phyloP scores from a whole-genome alignment of 805 yeast species.

The Metschnikowia hibisci region DNA sequence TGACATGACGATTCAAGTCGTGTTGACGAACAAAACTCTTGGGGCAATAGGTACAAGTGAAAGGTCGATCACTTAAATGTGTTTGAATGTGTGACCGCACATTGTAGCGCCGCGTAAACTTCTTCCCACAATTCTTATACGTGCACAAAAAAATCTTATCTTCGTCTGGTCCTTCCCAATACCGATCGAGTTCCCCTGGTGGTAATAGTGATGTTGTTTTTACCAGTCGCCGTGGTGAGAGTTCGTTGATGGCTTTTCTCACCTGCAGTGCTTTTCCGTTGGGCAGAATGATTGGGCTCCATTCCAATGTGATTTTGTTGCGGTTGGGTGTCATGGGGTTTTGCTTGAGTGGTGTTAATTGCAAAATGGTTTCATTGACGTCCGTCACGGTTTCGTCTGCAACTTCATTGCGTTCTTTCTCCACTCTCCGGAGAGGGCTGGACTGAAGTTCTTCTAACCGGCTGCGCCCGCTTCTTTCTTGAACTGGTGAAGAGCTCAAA shows the following conservation, averaged over 20 bases:
- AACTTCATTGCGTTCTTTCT: conserved; percentile 13
- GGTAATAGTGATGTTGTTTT: conserved; percentile 70
- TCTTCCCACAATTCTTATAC: conserved; percentile 74
- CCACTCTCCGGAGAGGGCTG: conserved; percentile 27
- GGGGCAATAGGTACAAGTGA: conserved; percentile 70
- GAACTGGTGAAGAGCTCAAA: conserved; percentile 19
- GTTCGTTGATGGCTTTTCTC: conserved; percentile 32
- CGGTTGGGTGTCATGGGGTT: conserved; percentile 34
- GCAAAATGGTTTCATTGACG: conserved; percentile 38
- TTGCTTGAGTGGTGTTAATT: conserved; percentile 37
- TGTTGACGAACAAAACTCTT: conserved; percentile 93
- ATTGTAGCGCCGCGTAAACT: conserved; percentile 84
- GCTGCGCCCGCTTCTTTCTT: neutral
- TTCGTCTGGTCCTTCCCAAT: conserved; percentile 74
- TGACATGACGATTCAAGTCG: conserved; percentile 85
- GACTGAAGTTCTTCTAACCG: conserved; percentile 15
- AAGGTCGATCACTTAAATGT: conserved; percentile 92
- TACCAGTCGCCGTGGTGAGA: conserved; percentile 45
- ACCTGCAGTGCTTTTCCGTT: conserved; percentile 22
- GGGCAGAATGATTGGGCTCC: conserved; percentile 45
- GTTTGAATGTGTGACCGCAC: conserved; percentile 95
- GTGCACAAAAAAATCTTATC: conserved; percentile 71
- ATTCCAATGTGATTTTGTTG: conserved; percentile 34
- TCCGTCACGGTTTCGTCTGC: conserved; percentile 33
- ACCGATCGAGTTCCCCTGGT: conserved; percentile 83